phyloP scores from a whole-genome alignment of 345 rosid species.

The Dimocarpus longan region DNA sequence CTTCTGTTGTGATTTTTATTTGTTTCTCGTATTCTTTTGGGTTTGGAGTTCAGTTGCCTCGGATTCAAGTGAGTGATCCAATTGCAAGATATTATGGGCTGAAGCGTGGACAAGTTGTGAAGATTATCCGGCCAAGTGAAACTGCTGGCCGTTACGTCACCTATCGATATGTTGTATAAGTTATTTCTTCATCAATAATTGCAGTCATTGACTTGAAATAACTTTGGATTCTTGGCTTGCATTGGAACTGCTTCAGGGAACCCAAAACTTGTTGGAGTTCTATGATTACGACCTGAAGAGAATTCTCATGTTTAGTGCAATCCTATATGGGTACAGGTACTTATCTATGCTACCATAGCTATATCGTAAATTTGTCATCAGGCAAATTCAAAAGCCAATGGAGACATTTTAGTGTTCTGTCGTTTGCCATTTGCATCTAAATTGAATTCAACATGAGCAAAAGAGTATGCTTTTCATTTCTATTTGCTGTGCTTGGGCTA shows the following conservation, averaged over 20 bases:
- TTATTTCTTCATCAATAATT: not conserved
- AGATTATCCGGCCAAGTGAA: slow-evolving; percentile 73
- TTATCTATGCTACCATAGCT: not conserved
- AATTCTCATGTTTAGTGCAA: not conserved
- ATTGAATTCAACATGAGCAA: too few relatives aligned
- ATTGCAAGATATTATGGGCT: slow-evolving; percentile 67
- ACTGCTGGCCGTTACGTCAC: slow-evolving; percentile 76
- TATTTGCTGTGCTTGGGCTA: too few relatives aligned
- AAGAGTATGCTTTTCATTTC: too few relatives aligned
- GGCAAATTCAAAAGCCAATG: not conserved
- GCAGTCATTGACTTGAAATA: not conserved
- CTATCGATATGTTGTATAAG: slow-evolving; percentile 61
- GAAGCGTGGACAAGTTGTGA: slow-evolving; percentile 75
- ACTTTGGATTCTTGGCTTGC: not conserved
- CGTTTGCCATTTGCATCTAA: too few relatives aligned
- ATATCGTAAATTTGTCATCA: not conserved
- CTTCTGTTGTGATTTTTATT: not conserved
- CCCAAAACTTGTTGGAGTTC: not conserved
- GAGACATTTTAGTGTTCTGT: not conserved
- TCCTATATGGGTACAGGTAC: not conserved
- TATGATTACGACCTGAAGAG: not conserved
- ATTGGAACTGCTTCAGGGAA: not conserved
- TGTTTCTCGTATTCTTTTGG: slow-evolving; percentile 7
- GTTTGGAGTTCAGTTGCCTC: slow-evolving; percentile 51
- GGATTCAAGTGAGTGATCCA: slow-evolving; percentile 70